A percentile compares a stretch with the other conserved stretches of the same genome.
phyloP scores from a whole-genome alignment of 805 yeast genomes.

The Barnettozyma sucrosica region DNA sequence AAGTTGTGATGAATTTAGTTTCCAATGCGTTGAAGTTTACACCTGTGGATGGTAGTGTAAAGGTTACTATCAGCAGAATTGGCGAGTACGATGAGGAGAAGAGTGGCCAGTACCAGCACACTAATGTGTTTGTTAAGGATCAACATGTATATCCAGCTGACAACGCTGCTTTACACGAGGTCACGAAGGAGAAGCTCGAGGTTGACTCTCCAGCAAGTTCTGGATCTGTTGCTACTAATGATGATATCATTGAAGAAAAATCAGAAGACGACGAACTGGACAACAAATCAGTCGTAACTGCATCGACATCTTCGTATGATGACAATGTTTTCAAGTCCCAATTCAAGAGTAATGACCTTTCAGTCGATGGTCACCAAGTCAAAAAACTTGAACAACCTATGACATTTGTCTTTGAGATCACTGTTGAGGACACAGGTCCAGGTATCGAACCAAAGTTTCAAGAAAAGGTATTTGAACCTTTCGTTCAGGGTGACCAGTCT shows the following conservation, averaged over 20 bases:
- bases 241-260: constrained; percentile 7
- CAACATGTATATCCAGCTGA: constrained; percentile 1
- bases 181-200: neutral
- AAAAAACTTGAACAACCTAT: constrained; percentile 24
- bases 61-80: constrained; percentile 52
- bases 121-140: constrained; percentile 39
- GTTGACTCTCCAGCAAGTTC: constrained; percentile 9
- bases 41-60: constrained; percentile 79
- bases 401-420: constrained; percentile 47
- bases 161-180: neutral
- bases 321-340: constrained; percentile 40
- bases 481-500: constrained; percentile 95
- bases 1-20: constrained; percentile 87
- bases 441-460: constrained; percentile 85
- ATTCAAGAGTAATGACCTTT: constrained; percentile 27
- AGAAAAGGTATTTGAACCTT: constrained; percentile 87
- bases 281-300: constrained; percentile 17
- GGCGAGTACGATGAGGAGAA: constrained; percentile 63
- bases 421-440: constrained; percentile 88
- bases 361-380: constrained; percentile 19
- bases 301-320: constrained; percentile 35
- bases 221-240: constrained; percentile 11
- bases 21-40: constrained; percentile 90
- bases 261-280: constrained; percentile 15
- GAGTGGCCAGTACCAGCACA: constrained; percentile 37